These are phyloP conservation scores for Penicillium paneum DNA, from an alignment of 2,329 filamentous ascomycete species.

Conservation along the genomic window DNA sequence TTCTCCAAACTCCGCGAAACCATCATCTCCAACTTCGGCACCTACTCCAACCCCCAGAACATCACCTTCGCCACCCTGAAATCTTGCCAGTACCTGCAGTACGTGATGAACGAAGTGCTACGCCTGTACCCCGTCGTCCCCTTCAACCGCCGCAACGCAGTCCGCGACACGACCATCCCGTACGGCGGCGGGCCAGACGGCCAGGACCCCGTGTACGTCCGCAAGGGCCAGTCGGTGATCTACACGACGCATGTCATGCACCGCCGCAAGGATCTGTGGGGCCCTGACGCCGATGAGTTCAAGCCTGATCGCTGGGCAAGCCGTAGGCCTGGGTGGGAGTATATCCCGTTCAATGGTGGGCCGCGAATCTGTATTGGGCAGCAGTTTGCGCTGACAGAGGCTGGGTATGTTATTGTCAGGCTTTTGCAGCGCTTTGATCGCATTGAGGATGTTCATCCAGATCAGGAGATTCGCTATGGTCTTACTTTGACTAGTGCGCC, in stretches of 20 bases:
- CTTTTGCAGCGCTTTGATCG: constrained; percentile 69
- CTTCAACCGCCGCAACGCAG: constrained; percentile 42
- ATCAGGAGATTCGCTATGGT: constrained; percentile 19
- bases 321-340: constrained; percentile 63
- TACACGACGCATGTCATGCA: constrained; percentile 74
- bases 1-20: constrained; percentile 36
- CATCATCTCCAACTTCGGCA: constrained; percentile 39
- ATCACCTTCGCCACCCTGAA: constrained; percentile 47
- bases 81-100: constrained; percentile 38
- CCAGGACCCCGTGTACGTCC: constrained; percentile 59
- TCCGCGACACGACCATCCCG: constrained; percentile 45
- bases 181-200: constrained; percentile 60
- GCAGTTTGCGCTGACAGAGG: constrained; percentile 75
- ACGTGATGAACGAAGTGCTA: constrained; percentile 41
- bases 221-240: constrained; percentile 62
- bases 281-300: constrained; percentile 51
- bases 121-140: constrained; percentile 49
- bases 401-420: constrained; percentile 64
- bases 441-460: constrained; percentile 46
- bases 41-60: constrained; percentile 35
- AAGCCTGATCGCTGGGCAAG: constrained; percentile 69
- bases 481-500: constrained; percentile 29
- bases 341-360: constrained; percentile 72
- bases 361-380: constrained; percentile 74
- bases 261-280: constrained; percentile 55